Evolutionary conservation across 2,329 filamentous ascomycete species (phyloP), one percentile per base, ranked within the genome.

Genomic region (Rhynchosporium agropyri): DNA sequence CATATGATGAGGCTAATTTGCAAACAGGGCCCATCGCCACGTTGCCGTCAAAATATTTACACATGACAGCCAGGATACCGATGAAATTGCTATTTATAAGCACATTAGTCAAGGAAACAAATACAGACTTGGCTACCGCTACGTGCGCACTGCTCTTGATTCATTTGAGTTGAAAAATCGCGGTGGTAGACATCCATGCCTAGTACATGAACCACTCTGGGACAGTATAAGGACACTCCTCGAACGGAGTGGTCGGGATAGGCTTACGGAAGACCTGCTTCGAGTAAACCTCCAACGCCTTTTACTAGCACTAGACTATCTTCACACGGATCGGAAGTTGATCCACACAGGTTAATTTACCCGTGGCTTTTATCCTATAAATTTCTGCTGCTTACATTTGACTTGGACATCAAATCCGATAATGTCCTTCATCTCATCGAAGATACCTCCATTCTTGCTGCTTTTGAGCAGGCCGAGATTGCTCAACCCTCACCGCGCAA

Each of bases 311-410:
- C 65, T 82, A 40, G 78, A 82, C 40, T 82, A 73, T 65, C 66
- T 83, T 1, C 80, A 82, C 64, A 77, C 46, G 4, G 26, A 81
- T 64, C 81, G 79, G 69, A 65, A 76, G 12, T 68, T 81, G 20
- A 75, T 81, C 48, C 79, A 82, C 65, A 78, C 79, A 59, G 79
- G 79, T 81, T 67, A 10, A 26, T 15, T 9, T 9, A 43, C 7
- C 12, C 42, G 5, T 4, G 5, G 10, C 7, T 43, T 46, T 46
- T 20, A 28, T 7, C 26, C 9, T 46, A 3, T 26, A 28, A 20
- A 3, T 40, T 43, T 58, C 51, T 20, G 33, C 33, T 36, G 9
- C 5, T 9, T 9, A 6, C 33, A 36, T 36, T 46, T 20, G 43
- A n/a, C 4, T 59, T 51, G 77, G 75, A 78, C 67, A 79, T 82